phyloP scores from a whole-genome alignment of 2,329 filamentous ascomycete species.

The Ustulina deusta region DNA sequence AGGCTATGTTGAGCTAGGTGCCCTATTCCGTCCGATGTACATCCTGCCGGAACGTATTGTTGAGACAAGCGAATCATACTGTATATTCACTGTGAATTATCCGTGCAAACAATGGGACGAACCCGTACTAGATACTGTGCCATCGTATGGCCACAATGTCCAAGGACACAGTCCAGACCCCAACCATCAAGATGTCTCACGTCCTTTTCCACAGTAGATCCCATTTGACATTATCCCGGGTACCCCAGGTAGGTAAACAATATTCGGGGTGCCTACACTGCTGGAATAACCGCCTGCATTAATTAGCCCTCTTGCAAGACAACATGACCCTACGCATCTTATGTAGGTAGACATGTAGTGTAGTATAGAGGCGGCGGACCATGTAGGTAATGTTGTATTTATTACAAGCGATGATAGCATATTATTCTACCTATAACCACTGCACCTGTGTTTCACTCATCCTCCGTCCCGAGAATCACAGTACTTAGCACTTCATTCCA shows the following conservation, averaged over 20 bases:
- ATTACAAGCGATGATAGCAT: neutral
- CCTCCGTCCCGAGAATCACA: neutral
- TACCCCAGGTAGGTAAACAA: neutral
- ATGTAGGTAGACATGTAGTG: too few species aligned
- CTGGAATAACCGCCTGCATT: constrained; percentile 20
- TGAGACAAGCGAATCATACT: neutral
- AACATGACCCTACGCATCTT: too few species aligned
- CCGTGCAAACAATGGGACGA: neutral
- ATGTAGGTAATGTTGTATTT: neutral
- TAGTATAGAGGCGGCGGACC: too few species aligned
- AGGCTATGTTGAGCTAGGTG: too few species aligned
- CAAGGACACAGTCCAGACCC: constrained; percentile 5
- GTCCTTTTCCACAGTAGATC: constrained; percentile 8
- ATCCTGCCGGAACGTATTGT: too few species aligned
- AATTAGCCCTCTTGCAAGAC: constrained; percentile 5
- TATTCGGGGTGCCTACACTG: constrained; percentile 13
- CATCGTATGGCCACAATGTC: neutral
- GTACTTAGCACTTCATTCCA: neutral
- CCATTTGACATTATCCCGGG: neutral
- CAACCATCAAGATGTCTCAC: too few species aligned
- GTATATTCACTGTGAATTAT: neutral
- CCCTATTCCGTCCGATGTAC: too few species aligned
- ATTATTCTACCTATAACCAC: neutral
- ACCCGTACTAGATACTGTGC: neutral
- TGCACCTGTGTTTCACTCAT: constrained; percentile 10